Evolutionary conservation across 208 protist genomes (phyloP).

Genomic region (Tritrichomonas musculus): DNA sequence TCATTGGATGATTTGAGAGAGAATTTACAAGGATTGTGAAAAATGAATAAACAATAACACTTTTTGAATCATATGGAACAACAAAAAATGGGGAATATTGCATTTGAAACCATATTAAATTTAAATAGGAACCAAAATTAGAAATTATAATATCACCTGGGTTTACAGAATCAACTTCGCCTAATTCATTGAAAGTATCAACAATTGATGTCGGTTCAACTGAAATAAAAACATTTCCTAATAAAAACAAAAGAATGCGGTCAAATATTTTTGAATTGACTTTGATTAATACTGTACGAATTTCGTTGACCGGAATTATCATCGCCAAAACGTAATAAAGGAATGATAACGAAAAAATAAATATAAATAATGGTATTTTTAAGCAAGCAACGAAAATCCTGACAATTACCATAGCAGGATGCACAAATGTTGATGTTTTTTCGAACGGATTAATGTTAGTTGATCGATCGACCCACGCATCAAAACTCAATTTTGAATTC

Average conservation of each 20-base stretch:
- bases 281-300: not conserved
- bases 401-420: too few relatives aligned
- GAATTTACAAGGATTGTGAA: not conserved
- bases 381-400: too few relatives aligned
- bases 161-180: not conserved
- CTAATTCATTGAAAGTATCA: not conserved
- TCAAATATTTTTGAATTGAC: not conserved
- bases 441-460: too few relatives aligned
- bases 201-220: not conserved
- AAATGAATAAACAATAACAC: not conserved
- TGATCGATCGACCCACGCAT: too few relatives aligned
- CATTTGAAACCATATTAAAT: not conserved
- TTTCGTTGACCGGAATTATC: not conserved
- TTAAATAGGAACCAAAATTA: not conserved
- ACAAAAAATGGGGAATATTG: not conserved
- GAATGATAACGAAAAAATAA: too few relatives aligned
- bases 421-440: too few relatives aligned
- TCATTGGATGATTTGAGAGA: not conserved
- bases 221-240: not conserved
- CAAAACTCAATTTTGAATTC: too few relatives aligned
- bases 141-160: not conserved
- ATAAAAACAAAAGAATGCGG: not conserved
- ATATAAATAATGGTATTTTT: too few relatives aligned
- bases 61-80: not conserved
- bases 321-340: too few relatives aligned